Base-by-base conservation (phyloP, 805 yeast genomes). In the Wickerhamomyces bovis region DNA sequence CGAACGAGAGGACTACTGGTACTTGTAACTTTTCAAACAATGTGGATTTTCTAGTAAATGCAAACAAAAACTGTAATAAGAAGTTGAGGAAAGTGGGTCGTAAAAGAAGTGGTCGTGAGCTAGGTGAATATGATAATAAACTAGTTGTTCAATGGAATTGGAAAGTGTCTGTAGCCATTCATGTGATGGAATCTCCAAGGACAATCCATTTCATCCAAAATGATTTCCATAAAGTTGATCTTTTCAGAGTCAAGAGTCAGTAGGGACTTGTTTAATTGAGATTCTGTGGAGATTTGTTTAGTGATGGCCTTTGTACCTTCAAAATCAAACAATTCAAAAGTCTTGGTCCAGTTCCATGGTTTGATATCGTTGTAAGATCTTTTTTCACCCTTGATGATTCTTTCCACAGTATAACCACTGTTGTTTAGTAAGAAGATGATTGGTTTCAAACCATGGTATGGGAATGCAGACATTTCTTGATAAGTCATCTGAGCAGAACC, bases 401-500 rank as follows among this genome's bases (percentile, higher is more conserved):
- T 78, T 69, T 90, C 97, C 43, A 90, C 89, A 0, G 96, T 84
- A 68, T 90, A 90, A 1, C 97, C 97, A 47, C 77, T 76, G 66
- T 90, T 90, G 67, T 90, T 90, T 66, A 89, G 69, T 44, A 90
- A 65, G 55, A 89, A 76, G 23, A 90, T 74, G 38, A 83, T 77
- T 20, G 95, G 88, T 33, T 76, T 77, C 38, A 84, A 71, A 18
- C 72, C 70, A 51, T 76, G 69, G 51, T 87, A 76, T 36, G 85
- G 63, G 58, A 77, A 78, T 2, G 87, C 73, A 1, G 88, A 78
- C 43, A 83, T 65, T 61, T 90, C 97, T 71, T 90, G 96, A 46
- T 85, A 72, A 5, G 97, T 89, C 96, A 90, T 86, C 69, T 88
- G 96, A 2, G 96, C 92, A 3, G 96, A 83, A 1, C 97, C 97